These are phyloP conservation scores for Suillus bovinus DNA, from an alignment of 768 basidiomycete genomes.

Conservation along the genomic window DNA sequence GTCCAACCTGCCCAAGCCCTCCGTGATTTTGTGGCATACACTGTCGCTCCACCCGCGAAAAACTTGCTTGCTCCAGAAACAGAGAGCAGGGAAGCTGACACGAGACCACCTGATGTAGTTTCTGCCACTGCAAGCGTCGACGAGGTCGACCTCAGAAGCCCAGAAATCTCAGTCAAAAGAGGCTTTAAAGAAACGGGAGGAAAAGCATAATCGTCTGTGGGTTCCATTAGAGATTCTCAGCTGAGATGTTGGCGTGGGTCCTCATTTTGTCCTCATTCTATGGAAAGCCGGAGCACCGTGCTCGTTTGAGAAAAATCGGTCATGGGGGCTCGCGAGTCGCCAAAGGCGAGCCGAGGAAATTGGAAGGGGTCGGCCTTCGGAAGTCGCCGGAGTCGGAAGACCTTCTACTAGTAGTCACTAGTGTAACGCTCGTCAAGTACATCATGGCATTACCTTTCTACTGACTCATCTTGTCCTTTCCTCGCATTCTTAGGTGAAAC, in stretches of 20 bases:
- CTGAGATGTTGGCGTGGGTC: neutral
- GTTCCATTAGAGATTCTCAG: neutral
- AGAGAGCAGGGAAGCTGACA: conserved; percentile 21
- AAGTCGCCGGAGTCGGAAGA: too few relatives aligned
- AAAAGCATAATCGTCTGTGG: conserved; percentile 10
- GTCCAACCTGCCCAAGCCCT: conserved; percentile 22
- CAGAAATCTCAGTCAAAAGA: conserved; percentile 16
- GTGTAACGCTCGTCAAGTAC: too few relatives aligned
- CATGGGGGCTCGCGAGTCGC: too few relatives aligned
- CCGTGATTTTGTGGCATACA: conserved; percentile 20
- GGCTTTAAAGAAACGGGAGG: conserved; percentile 20
- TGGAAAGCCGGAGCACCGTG: too few relatives aligned
- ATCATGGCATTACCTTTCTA: too few relatives aligned
- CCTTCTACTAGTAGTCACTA: too few relatives aligned
- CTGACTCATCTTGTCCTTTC: too few relatives aligned
- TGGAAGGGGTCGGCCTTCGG: too few relatives aligned
- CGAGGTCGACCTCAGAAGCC: conserved; percentile 13
- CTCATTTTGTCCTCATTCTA: too few relatives aligned
- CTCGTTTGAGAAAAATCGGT: too few relatives aligned
- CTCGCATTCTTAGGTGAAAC: too few relatives aligned
- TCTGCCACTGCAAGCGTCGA: conserved; percentile 22
- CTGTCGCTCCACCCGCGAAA: conserved; percentile 19
- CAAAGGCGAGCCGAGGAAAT: too few relatives aligned
- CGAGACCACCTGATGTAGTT: conserved; percentile 22
- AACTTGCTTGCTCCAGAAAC: conserved; percentile 21